Conservation (phyloP, 208 protist species). For the Acanthamoeba sp. region DNA sequence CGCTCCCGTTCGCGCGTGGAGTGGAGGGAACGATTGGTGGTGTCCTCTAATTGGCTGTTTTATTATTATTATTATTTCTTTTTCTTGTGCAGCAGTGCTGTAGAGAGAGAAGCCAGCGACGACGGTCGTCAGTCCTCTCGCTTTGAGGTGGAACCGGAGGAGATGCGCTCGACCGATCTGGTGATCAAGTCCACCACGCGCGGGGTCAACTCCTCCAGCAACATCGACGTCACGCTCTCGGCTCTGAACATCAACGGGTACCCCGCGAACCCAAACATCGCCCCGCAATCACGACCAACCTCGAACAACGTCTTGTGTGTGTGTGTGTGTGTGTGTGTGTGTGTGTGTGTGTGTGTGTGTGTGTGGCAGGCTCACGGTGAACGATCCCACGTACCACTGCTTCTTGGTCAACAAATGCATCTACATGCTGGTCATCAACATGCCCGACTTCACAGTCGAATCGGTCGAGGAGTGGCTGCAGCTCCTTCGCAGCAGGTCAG, state of each 20-base stretch:
- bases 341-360: not conserved
- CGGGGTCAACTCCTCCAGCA: not conserved
- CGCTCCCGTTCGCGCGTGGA: too few species aligned
- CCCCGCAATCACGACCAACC: too few species aligned
- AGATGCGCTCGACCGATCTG: slow-evolving; percentile 8
- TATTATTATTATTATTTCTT: too few species aligned
- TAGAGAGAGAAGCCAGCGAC: not conserved
- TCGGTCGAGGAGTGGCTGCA: slow-evolving; percentile 51
- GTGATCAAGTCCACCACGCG: slow-evolving; percentile 30
- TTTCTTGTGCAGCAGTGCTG: too few species aligned
- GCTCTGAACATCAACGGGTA: slow-evolving; percentile 27
- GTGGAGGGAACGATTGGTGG: too few species aligned
- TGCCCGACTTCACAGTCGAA: slow-evolving; percentile 22
- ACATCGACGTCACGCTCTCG: slow-evolving; percentile 1
- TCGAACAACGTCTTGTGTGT: not conserved
- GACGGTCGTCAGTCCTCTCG: slow-evolving; percentile 23
- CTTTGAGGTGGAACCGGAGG: not conserved
- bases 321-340: too few species aligned
- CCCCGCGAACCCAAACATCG: too few species aligned
- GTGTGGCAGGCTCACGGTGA: slow-evolving; percentile 38
- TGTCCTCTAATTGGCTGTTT: too few species aligned
- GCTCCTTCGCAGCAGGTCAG: slow-evolving; percentile 14
- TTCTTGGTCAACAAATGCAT: slow-evolving; percentile 43
- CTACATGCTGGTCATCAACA: slow-evolving; percentile 57
- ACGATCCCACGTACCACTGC: slow-evolving; percentile 47